Conservation (phyloP, 2,329 filamentous ascomycete genomes). For the Colletotrichum zoysiae region DNA sequence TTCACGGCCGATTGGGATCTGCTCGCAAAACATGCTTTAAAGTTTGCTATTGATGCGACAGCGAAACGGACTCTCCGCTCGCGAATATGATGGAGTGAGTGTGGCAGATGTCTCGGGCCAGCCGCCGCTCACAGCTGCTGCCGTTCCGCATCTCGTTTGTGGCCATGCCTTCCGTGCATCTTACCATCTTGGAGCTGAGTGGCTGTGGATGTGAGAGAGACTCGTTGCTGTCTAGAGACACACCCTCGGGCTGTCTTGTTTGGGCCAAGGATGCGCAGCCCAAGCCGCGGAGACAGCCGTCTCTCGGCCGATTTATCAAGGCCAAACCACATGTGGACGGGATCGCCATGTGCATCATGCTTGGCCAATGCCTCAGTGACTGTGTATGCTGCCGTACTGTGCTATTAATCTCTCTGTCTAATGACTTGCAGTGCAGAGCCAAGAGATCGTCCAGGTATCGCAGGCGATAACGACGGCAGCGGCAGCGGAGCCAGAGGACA, state of each 20-base stretch:
- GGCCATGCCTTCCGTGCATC: slow-evolving; percentile 3
- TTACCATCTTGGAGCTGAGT: background rate
- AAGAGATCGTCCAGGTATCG: slow-evolving; percentile 27
- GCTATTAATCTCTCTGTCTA: slow-evolving; percentile 6
- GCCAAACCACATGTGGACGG: slow-evolving; percentile 29
- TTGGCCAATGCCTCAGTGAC: slow-evolving; percentile 17
- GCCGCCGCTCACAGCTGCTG: slow-evolving; percentile 22
- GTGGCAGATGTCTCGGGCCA: slow-evolving; percentile 29
- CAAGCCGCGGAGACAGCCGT: slow-evolving; percentile 14
- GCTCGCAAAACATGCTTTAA: slow-evolving; percentile 34
- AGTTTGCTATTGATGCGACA: slow-evolving; percentile 33
- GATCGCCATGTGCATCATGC: slow-evolving; percentile 34
- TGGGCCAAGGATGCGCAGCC: slow-evolving; percentile 19
- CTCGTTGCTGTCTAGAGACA: background rate
- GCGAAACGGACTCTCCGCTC: slow-evolving; percentile 22
- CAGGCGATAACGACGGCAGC: slow-evolving; percentile 5
- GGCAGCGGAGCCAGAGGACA: background rate
- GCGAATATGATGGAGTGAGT: background rate
- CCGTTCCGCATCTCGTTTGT: slow-evolving; percentile 21
- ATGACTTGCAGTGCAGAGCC: slow-evolving; percentile 35
- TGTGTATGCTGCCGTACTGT: background rate
- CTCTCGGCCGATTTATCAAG: slow-evolving; percentile 29
- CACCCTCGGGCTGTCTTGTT: slow-evolving; percentile 20
- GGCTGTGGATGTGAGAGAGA: background rate
- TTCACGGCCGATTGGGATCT: slow-evolving; percentile 22